Evolutionary conservation across 176 grass and related monocot genomes (phyloP), one percentile per base, ranked within the genome.

Genomic region (Oryza punctata): DNA sequence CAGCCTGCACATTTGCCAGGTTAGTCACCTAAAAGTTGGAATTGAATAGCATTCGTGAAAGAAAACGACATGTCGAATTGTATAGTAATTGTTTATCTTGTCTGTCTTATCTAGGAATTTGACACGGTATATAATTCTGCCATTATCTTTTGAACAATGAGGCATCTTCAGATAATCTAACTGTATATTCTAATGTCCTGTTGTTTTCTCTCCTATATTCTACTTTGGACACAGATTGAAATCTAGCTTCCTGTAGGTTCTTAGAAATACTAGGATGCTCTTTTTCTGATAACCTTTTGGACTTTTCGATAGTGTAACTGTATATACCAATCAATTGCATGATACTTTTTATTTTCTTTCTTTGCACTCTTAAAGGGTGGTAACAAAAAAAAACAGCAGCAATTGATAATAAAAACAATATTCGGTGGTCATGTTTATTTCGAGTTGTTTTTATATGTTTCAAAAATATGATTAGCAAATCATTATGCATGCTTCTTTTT

Each of bases 1-100:
- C 93, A 88, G 97, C 97, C 97, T 99, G 76, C 81, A 84, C 65
- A 81, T 79, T 78, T 83, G 67, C 72, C 72, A 85, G 52, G 64
- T 69, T 63, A 74, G 72, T 67, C 72, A 84, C 28, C 28, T 46
- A 21, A 8, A 14, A 76, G 64, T 70, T 81, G 40, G 64, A 60
- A 45, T 47, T 68, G 60, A 32, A 32, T 47, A 75, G 60, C 23
- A 64, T 43, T 44, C 15, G 76, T 41, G 24, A 54, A 89, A 92
- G 49, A 44, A 82, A 82, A 67, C 60, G 46, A 70, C 54, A 80
- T 69, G 25, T 65, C 63, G 76, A 37, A 83, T 86, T 79, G 25
- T 75, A 75, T 23, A 80, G 65, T 23, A 80, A 59, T 59, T 78
- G 45, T 80, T 60, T 43, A 69, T 75, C 68, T 78, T 84, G 72